Conservation (phyloP, 2,329 filamentous ascomycete species). For the Pseudomassariella vexata region DNA sequence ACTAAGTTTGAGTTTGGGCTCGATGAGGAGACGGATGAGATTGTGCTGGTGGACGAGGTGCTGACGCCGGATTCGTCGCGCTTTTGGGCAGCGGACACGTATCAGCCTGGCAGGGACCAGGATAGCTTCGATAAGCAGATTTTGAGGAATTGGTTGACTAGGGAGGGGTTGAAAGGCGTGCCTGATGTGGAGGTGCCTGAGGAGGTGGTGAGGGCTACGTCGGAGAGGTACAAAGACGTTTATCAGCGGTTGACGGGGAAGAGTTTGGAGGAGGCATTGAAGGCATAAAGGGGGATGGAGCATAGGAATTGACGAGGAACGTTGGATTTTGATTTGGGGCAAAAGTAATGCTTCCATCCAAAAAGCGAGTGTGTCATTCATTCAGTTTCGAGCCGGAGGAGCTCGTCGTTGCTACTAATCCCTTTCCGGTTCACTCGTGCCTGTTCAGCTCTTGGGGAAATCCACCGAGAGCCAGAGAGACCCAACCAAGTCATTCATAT, state of each 20-base stretch:
- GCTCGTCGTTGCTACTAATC: too few relatives aligned
- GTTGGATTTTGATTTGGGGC: too few relatives aligned
- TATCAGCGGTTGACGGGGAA: conserved; percentile 7
- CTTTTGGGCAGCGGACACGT: conserved; percentile 76
- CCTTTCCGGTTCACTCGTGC: too few relatives aligned
- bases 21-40: conserved; percentile 56
- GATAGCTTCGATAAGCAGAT: conserved; percentile 76
- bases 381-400: too few relatives aligned
- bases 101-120: conserved; percentile 68
- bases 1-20: conserved; percentile 71
- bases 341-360: too few relatives aligned
- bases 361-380: too few relatives aligned
- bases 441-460: too few relatives aligned
- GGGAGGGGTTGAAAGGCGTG: conserved; percentile 68
- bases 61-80: conserved; percentile 76
- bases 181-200: conserved; percentile 66
- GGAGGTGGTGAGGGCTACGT: conserved; percentile 65
- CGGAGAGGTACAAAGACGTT: conserved; percentile 66
- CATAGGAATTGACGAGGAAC: too few relatives aligned
- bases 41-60: conserved; percentile 79
- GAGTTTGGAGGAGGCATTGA: conserved; percentile 6
- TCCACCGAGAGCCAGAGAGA: too few relatives aligned
- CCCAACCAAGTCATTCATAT: too few relatives aligned
- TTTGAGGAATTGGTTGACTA: conserved; percentile 75
- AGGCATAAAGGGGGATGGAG: conserved; percentile 1